Conservation (phyloP, 2,329 filamentous ascomycete genomes). For the Ophiostoma triangulosporum region DNA sequence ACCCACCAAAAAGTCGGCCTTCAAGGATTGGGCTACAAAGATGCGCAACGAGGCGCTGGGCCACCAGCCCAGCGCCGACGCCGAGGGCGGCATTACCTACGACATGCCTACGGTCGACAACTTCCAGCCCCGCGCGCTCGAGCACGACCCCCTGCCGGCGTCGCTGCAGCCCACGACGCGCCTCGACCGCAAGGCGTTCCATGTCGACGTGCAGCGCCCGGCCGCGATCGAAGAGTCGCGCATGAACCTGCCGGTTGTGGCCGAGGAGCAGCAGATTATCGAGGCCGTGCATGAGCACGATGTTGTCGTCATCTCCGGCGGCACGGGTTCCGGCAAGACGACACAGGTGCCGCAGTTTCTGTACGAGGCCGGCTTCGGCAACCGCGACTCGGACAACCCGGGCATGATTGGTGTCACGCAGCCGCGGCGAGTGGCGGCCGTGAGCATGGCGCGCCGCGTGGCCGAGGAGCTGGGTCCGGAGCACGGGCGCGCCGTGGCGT, state of each 20-base stretch:
- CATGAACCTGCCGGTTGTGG: conserved; percentile 73
- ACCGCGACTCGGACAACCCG: conserved; percentile 60
- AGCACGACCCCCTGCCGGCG: conserved; percentile 56
- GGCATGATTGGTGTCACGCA: conserved; percentile 86
- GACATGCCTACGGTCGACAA: conserved; percentile 43
- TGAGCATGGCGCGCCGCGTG: conserved; percentile 92
- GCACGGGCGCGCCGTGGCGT: conserved; percentile 64
- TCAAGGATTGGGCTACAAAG: conserved; percentile 85
- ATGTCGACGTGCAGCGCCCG: conserved; percentile 55
- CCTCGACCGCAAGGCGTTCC: conserved; percentile 57
- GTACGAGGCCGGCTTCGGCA: conserved; percentile 58
- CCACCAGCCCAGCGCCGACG: conserved; percentile 30
- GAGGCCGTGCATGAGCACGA: conserved; percentile 90
- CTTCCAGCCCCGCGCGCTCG: conserved; percentile 53
- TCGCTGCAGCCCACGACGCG: conserved; percentile 50
- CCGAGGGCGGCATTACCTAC: conserved; percentile 18
- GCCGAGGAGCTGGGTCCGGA: conserved; percentile 63
- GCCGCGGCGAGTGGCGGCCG: conserved; percentile 83
- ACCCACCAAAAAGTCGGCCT: conserved; percentile 43
- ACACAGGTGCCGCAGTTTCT: conserved; percentile 95
- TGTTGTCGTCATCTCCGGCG: conserved; percentile 81
- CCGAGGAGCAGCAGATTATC: conserved; percentile 95
- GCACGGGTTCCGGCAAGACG: conserved; percentile 94
- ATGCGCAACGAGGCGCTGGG: conserved; percentile 77
- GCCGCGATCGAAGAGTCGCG: conserved; percentile 66